Evolutionary conservation across 257 asterid species (phyloP).

Genomic region (Ehretia macrophylla): DNA sequence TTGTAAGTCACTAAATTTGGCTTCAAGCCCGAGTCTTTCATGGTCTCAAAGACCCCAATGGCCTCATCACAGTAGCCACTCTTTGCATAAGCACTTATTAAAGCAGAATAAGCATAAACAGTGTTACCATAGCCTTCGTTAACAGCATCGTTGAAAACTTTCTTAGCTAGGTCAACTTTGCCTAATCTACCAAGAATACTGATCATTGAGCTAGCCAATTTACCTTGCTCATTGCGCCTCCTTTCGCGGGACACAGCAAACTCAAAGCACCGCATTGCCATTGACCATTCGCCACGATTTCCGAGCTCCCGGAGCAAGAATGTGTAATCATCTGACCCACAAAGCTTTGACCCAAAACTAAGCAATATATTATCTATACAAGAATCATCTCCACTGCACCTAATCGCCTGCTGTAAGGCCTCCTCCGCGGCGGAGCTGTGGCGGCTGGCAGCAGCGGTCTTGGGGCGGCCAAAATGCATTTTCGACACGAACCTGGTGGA

Average conservation of each 20-base stretch:
- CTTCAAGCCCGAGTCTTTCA: conserved; percentile 81
- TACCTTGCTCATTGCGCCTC: conserved; percentile 64
- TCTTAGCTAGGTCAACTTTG: conserved; percentile 70
- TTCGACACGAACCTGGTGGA: conserved; percentile 88
- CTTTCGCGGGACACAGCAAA: conserved; percentile 62
- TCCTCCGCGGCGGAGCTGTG: conserved; percentile 74
- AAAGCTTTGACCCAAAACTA: conserved; percentile 49
- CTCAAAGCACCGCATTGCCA: conserved; percentile 64
- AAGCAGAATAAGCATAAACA: conserved; percentile 77
- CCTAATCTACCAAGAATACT: conserved; percentile 90
- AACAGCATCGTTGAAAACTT: conserved; percentile 59
- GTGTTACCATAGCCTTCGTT: conserved; percentile 78
- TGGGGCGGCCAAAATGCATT: conserved; percentile 82
- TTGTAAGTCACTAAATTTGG: conserved; percentile 86
- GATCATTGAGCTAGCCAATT: conserved; percentile 83
- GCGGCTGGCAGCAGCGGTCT: conserved; percentile 46
- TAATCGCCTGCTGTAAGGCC: conserved; percentile 44
- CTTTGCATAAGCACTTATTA: conserved; percentile 90
- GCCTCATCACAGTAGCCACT: conserved; percentile 81
- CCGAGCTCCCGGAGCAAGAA: conserved; percentile 82
- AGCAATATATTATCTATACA: conserved; percentile 36
- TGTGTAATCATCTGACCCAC: conserved; percentile 63
- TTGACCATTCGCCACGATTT: conserved; percentile 68
- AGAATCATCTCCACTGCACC: conserved; percentile 27
- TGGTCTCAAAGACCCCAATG: conserved; percentile 52